phyloP scores from a whole-genome alignment of 495 filamentous ascomycete genomes.

The Aspergillus biplanus region DNA sequence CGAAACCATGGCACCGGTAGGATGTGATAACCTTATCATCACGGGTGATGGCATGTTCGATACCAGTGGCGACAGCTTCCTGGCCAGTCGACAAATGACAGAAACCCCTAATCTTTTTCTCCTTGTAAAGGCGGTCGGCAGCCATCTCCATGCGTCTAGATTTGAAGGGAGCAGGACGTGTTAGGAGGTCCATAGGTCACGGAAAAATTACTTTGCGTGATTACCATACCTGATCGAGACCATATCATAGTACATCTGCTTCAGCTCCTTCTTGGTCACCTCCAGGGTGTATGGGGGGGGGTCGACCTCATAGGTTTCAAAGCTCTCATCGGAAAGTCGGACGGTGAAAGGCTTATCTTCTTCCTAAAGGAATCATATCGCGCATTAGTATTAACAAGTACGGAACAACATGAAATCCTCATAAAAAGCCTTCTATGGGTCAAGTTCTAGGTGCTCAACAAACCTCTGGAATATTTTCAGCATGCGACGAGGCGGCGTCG shows the following conservation, averaged over 20 bases:
- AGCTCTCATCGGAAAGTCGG: slow-evolving; percentile 93
- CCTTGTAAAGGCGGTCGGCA: slow-evolving; percentile 96
- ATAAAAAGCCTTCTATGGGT: neutral
- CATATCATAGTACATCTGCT: slow-evolving; percentile 99
- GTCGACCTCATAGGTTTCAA: slow-evolving; percentile 99
- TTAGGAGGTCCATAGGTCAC: slow-evolving; percentile 8
- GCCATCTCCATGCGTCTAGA: slow-evolving; percentile 98
- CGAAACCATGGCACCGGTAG: slow-evolving; percentile 98
- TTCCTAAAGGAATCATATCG: slow-evolving; percentile 57
- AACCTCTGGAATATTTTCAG: slow-evolving; percentile 74
- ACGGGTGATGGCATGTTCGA: slow-evolving; percentile 92
- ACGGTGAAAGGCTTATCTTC: slow-evolving; percentile 94
- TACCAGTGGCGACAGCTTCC: slow-evolving; percentile 95
- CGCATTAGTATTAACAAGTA: slow-evolving; percentile 32
- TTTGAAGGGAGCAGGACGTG: neutral
- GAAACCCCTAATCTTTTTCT: slow-evolving; percentile 99
- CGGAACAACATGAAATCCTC: too few species aligned
- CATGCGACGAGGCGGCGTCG: slow-evolving; percentile 88
- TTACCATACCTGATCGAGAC: slow-evolving; percentile 77
- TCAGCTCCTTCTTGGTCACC: slow-evolving; percentile 95
- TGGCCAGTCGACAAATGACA: slow-evolving; percentile 97
- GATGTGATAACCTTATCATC: slow-evolving; percentile 94
- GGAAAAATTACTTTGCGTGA: slow-evolving; percentile 10
- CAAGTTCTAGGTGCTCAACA: slow-evolving; percentile 46
- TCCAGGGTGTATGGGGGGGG: slow-evolving; percentile 88